Evolutionary conservation across 768 basidiomycete species (phyloP).

Genomic region (Boletus barrowsii): DNA sequence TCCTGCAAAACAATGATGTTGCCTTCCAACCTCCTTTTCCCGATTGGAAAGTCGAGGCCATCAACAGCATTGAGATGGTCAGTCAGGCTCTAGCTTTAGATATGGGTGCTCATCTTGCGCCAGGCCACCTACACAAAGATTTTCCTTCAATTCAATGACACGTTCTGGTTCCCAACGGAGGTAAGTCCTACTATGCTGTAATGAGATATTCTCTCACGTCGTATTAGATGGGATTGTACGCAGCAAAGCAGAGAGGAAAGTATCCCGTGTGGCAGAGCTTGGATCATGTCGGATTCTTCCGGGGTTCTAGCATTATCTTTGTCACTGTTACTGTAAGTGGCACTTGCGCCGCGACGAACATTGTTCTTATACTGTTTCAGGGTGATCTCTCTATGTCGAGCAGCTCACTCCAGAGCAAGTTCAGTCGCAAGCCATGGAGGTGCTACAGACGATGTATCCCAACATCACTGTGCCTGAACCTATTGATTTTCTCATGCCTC

Average conservation of each 20-base stretch:
- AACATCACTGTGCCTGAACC: constrained; percentile 53
- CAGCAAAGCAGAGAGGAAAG: constrained; percentile 53
- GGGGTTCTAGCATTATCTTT: constrained; percentile 50
- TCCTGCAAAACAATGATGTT: constrained; percentile 62
- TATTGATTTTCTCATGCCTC: constrained; percentile 49
- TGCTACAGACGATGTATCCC: constrained; percentile 61
- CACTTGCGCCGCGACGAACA: not conserved
- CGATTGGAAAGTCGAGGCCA: constrained; percentile 58
- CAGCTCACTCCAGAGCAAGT: constrained; percentile 45
- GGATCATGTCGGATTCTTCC: constrained; percentile 56
- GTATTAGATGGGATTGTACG: constrained; percentile 46
- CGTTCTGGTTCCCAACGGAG: constrained; percentile 58
- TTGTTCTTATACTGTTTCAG: constrained; percentile 29
- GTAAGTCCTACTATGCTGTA: constrained; percentile 6
- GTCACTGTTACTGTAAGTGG: constrained; percentile 27
- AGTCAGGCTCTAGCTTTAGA: not conserved
- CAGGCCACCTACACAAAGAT: constrained; percentile 65
- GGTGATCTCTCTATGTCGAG: constrained; percentile 62
- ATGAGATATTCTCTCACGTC: not conserved
- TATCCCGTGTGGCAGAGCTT: constrained; percentile 70
- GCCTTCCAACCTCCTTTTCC: constrained; percentile 53
- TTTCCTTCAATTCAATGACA: constrained; percentile 58
- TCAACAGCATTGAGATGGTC: constrained; percentile 61
- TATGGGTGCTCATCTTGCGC: not conserved
- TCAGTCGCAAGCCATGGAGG: constrained; percentile 50